Conservation (phyloP, 169 alveolate species). For the Plasmodium relictum region DNA sequence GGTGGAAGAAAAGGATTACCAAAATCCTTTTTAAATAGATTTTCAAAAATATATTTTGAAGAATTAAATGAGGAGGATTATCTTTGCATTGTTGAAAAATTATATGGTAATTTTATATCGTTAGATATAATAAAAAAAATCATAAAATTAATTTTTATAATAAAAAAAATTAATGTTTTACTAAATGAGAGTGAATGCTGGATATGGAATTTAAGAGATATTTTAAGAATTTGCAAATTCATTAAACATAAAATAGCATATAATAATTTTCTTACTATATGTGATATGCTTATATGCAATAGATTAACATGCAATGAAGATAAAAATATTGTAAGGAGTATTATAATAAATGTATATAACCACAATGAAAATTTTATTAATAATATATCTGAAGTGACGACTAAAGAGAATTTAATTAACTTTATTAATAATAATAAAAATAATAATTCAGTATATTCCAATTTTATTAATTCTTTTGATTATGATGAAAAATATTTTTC, state of each 20-base stretch:
- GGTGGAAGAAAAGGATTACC: constrained; percentile 99
- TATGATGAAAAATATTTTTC: not conserved
- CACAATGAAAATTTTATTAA: constrained; percentile 11
- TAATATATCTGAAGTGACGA: not conserved
- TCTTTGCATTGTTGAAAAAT: constrained; percentile 86
- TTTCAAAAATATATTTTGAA: constrained; percentile 94
- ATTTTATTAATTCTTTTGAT: not conserved
- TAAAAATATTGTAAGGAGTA: constrained; percentile 30
- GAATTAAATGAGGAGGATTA: constrained; percentile 91
- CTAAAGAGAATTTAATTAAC: constrained; percentile 14
- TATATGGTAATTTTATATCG: constrained; percentile 77
- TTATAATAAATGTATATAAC: constrained; percentile 28
- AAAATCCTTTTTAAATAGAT: constrained; percentile 98
- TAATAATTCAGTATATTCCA: not conserved
- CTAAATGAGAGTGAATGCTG: constrained; percentile 83
- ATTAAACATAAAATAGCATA: not conserved
- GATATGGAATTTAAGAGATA: constrained; percentile 90
- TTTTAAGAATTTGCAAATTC: constrained; percentile 53
- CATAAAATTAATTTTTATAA: constrained; percentile 70
- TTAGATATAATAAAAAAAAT: constrained; percentile 40
- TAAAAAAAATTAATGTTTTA: constrained; percentile 73
- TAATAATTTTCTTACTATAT: not conserved
- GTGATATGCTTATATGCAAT: constrained; percentile 56
- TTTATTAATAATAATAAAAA: not conserved
- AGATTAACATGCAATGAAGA: constrained; percentile 37